Percentiles rank a stretch among this genome's conserved stretches.
These are phyloP conservation scores for Candida parachauliodes DNA, from an alignment of 805 yeast species.

Conservation along the genomic window DNA sequence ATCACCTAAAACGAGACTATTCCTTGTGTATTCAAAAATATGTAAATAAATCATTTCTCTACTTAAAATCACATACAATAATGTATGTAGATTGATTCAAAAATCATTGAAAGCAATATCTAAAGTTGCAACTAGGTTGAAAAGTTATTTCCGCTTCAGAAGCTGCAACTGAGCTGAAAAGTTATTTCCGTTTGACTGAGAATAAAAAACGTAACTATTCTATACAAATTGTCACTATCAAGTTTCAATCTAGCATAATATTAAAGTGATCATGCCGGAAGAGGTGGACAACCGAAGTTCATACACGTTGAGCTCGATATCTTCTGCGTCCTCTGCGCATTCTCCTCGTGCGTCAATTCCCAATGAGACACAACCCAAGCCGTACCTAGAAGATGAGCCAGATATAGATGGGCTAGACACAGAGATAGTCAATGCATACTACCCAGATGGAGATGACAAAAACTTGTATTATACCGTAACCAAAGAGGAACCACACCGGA, in stretches of 20 bases:
- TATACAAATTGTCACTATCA: too few relatives aligned
- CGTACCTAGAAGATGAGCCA: not conserved
- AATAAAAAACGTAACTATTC: too few relatives aligned
- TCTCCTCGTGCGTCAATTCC: not conserved
- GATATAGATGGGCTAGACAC: not conserved
- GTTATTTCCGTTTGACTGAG: too few relatives aligned
- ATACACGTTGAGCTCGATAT: not conserved
- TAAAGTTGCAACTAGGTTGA: too few relatives aligned
- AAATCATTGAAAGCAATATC: too few relatives aligned
- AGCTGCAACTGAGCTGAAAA: too few relatives aligned
- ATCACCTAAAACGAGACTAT: not conserved
- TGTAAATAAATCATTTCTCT: too few relatives aligned
- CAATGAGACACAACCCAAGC: not conserved
- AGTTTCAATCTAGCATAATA: too few relatives aligned
- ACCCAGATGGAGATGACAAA: constrained; percentile 8
- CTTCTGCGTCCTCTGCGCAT: constrained; percentile 2
- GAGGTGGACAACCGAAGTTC: not conserved
- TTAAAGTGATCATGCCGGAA: not conserved
- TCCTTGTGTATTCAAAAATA: too few relatives aligned
- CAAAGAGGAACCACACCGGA: constrained; percentile 10
- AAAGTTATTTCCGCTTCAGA: too few relatives aligned
- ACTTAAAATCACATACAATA: too few relatives aligned
- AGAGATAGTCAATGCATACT: constrained; percentile 7
- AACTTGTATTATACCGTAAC: constrained; percentile 3
- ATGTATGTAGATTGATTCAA: too few relatives aligned